Base-by-base conservation (phyloP, 306 rosid species). In the Pyrus pyrifolia region DNA sequence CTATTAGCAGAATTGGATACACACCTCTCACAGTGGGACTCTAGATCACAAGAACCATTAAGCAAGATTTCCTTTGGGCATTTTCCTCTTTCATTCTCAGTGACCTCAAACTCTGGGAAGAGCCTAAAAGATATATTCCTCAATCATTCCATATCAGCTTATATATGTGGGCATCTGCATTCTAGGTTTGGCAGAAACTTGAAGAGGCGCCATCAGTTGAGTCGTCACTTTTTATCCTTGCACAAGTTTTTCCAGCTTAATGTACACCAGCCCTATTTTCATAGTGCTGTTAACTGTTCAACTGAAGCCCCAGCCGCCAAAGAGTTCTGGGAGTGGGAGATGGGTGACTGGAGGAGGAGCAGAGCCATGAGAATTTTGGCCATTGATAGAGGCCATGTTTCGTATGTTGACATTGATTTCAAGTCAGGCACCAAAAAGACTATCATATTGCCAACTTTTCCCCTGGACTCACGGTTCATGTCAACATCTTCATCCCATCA, bases 321-420 rank as follows among this genome's bases (percentile, higher is more conserved):
- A 70, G 99, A 92, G 71, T 95, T 95, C 73, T 92, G 97, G 97
- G 99, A 95, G 83, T 95, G 99, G 99, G 97, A 92, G 87, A 92
- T 89, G 93, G 99, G 97, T 29, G 99, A 92, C 78, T 95, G 97
- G 96, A 88, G 97, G 89, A 92, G 73, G 89, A 90, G 82, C 71
- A 87, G 96, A 87, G 85, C 86, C 79, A 68, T 95, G 86, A 88
- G 97, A 75, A 81, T 95, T 81, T 72, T 95, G 83, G 96, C 97
- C 86, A 88, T 92, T 77, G 99, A 95, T 82, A 78, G 69, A 62
- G 99, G 97, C 42, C 88, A 75, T 71, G 90, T 92, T 83, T 92
- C 97, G 58, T 87, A 80, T 75, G 81, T 86, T 76, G 99, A 95
- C 80, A 62, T 89, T 76, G 97, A 89, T 89, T 83, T 92, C 77